Conservation (phyloP, 1,284 basidiomycete genomes). For the Amylostereum areolatum region DNA sequence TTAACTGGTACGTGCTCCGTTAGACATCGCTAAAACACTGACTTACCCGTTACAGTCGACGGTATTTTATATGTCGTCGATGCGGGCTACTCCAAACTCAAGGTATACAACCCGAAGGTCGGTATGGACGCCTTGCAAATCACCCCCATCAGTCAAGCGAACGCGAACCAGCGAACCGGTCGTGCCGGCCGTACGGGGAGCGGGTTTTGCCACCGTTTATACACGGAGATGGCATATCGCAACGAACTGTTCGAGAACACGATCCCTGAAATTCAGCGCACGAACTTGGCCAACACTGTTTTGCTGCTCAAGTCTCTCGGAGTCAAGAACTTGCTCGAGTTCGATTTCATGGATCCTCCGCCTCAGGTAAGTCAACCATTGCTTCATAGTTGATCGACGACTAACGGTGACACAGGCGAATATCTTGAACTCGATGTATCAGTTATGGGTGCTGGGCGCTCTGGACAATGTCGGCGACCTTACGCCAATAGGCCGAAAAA, state of each 20-base stretch:
- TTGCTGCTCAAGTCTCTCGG: slow-evolving; percentile 97
- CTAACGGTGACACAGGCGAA: no score
- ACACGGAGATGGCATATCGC: slow-evolving; percentile 94
- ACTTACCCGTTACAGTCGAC: slow-evolving; percentile 56
- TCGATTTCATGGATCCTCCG: slow-evolving; percentile 99
- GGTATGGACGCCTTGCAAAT: slow-evolving; percentile 99
- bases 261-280: slow-evolving; percentile 96
- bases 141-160: slow-evolving; percentile 97
- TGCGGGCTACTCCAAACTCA: slow-evolving; percentile 94
- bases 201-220: slow-evolving; percentile 93
- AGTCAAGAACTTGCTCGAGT: slow-evolving; percentile 95
- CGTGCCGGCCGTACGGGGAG: slow-evolving; percentile 95
- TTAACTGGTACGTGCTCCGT: slow-evolving; percentile 61
- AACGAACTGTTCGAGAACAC: slow-evolving; percentile 98
- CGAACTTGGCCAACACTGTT: slow-evolving; percentile 91
- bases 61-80: slow-evolving; percentile 98
- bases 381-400: no score
- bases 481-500: slow-evolving; percentile 88
- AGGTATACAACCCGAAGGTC: slow-evolving; percentile 98
- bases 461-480: slow-evolving; percentile 97
- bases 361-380: no score
- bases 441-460: slow-evolving; percentile 97
- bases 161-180: slow-evolving; percentile 92
- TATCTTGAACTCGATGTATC: slow-evolving; percentile 97
- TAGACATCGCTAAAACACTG: slow-evolving; percentile 6